Base-by-base conservation (phyloP, 2,329 filamentous ascomycete genomes). In the Aspergillus ustus region DNA sequence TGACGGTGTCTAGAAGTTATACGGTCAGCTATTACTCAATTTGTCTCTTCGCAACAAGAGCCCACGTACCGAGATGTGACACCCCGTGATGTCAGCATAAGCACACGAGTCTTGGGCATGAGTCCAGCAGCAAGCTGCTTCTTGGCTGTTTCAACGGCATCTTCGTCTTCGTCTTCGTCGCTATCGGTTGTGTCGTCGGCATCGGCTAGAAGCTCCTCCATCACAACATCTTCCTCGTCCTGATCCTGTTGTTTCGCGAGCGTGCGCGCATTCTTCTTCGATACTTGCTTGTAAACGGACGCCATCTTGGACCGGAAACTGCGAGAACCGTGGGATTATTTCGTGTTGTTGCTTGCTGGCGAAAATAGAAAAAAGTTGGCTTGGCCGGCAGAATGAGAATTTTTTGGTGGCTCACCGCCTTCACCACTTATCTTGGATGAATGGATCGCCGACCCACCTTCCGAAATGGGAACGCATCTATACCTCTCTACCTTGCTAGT, bases 11-110 rank as follows among this genome's bases (percentile, higher is more conserved):
- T 96, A 70, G 25, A 63, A 53, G 60, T 59, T 52, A 45, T 5
- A 51, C 20, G 34, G 22, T 51, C 40, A 63, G 59, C 22, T 57
- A 56, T 25, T 31, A 5, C 29, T 25, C n/a, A 3, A 28, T 44
- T 57, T n/a, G 19, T 49, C 20, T 43, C n/a, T 13, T 13, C 7
- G 44, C 20, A 40, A 19, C 11, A 19, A 20, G 7, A n/a, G 11
- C 13, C 11, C 11, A 56, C 82, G 63, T 81, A 93, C 90, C 91
- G 86, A 79, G 91, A 93, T 37, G 94, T 97, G 57, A 98, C 92
- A 66, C 95, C 95, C 81, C 95, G 85, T 25, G 93, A 97, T 28
- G 92, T 95, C 70, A 99, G 84, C 72, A 98, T 93, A 66, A 99
- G 83, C 56, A 98, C 91, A 71, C 93, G 80, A 69, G 79, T 80